Evolutionary conservation across 148 eudicot genomes (phyloP).

Genomic region (Rhododendron vialii): DNA sequence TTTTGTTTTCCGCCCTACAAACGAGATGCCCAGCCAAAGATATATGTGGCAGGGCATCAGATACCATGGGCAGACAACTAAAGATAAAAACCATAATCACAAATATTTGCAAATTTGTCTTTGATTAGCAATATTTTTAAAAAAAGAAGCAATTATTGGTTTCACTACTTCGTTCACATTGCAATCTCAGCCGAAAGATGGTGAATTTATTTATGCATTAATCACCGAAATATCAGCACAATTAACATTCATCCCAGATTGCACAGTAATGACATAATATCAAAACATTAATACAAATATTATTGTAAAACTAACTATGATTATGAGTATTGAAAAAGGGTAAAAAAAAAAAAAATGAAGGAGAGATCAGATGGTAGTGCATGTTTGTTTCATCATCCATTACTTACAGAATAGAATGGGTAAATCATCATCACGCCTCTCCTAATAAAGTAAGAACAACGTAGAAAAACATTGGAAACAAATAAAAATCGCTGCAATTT

Average conservation of each 20-base stretch:
- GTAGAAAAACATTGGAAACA: background rate
- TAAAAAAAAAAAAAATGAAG: background rate
- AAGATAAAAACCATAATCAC: background rate
- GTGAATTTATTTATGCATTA: constrained; percentile 15
- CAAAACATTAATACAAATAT: too few relatives aligned
- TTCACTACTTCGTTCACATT: too few relatives aligned
- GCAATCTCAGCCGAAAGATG: constrained; percentile 32
- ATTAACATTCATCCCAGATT: constrained; percentile 9
- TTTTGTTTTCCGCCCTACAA: constrained; percentile 8
- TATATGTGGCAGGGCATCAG: constrained; percentile 11
- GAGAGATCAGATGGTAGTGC: constrained; percentile 33
- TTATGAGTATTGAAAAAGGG: background rate
- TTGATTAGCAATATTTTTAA: background rate
- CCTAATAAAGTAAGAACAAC: background rate
- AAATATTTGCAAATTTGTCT: background rate
- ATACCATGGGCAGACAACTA: constrained; percentile 12
- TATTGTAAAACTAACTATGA: background rate
- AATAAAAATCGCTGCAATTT: background rate
- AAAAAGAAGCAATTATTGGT: background rate
- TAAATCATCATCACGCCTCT: constrained; percentile 21
- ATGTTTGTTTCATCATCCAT: constrained; percentile 15
- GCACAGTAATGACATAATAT: background rate
- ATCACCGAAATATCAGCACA: constrained; percentile 12
- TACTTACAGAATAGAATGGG: constrained; percentile 13
- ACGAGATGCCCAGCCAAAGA: constrained; percentile 5